phyloP scores from a whole-genome alignment of 345 rosid species.

The Citrus medica region DNA sequence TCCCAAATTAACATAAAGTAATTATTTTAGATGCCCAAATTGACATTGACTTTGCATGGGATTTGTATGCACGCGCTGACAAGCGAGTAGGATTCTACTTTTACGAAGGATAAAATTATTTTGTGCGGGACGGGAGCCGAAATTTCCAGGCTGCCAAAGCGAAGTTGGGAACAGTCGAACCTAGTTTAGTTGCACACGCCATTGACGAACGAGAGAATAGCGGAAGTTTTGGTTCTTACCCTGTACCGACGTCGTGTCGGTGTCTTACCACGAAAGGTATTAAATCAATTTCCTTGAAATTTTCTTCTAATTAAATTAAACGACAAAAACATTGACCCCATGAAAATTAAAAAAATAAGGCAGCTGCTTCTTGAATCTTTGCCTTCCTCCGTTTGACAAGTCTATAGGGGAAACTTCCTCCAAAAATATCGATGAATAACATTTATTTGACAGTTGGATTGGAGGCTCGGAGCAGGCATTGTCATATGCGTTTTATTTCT shows the following conservation, averaged over 20 bases:
- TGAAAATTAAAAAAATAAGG: no score
- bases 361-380: neutral
- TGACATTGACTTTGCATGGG: neutral
- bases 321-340: neutral
- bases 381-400: neutral
- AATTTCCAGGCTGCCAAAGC: neutral
- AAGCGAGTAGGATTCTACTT: neutral
- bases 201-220: neutral
- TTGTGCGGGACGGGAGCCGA: neutral
- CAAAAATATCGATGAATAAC: neutral
- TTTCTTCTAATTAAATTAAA: no score
- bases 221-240: neutral
- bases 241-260: neutral
- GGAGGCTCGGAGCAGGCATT: neutral
- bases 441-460: neutral
- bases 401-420: neutral
- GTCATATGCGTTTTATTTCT: neutral
- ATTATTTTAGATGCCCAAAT: no score
- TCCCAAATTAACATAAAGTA: neutral
- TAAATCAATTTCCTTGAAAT: neutral
- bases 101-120: neutral
- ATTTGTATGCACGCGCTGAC: neutral
- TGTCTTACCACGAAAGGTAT: neutral
- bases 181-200: neutral
- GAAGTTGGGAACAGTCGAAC: neutral